These are phyloP conservation scores for Panaeolus cyanescens DNA, from an alignment of 768 basidiomycete genomes.

Conservation along the genomic window DNA sequence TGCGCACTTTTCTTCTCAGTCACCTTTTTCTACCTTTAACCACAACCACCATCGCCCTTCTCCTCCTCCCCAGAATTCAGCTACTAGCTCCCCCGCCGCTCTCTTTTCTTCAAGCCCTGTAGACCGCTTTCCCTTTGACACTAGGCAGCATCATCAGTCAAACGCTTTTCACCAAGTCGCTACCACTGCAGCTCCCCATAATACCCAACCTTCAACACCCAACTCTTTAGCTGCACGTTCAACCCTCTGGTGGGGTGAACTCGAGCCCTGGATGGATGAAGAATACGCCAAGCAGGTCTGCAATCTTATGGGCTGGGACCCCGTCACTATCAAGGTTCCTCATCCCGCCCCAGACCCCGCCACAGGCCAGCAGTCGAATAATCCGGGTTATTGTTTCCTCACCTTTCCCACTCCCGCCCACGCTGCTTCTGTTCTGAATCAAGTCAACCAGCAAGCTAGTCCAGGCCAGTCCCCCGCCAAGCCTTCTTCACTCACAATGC, in stretches of 20 bases:
- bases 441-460: constrained; percentile 43
- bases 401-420: constrained; percentile 76
- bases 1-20: constrained; percentile 25
- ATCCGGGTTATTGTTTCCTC: constrained; percentile 87
- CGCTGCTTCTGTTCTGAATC: constrained; percentile 70
- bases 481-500: constrained; percentile 61
- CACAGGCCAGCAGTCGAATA: constrained; percentile 71
- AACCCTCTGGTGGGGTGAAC: constrained; percentile 84
- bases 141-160: constrained; percentile 1
- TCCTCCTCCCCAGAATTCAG: constrained; percentile 28
- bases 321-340: constrained; percentile 72
- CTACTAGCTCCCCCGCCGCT: constrained; percentile 23
- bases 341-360: constrained; percentile 57
- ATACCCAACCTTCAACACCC: constrained; percentile 22
- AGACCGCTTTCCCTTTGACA: not conserved
- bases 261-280: constrained; percentile 98
- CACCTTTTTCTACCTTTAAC: constrained; percentile 47
- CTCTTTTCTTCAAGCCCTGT: constrained; percentile 27
- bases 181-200: constrained; percentile 7
- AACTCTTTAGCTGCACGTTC: constrained; percentile 41
- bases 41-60: constrained; percentile 38
- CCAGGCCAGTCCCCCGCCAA: constrained; percentile 36
- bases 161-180: constrained; percentile 5
- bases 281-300: constrained; percentile 91
- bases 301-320: constrained; percentile 85